phyloP scores from a whole-genome alignment of 1,284 basidiomycete species.

The Melanopsichium pennsylvanicum region DNA sequence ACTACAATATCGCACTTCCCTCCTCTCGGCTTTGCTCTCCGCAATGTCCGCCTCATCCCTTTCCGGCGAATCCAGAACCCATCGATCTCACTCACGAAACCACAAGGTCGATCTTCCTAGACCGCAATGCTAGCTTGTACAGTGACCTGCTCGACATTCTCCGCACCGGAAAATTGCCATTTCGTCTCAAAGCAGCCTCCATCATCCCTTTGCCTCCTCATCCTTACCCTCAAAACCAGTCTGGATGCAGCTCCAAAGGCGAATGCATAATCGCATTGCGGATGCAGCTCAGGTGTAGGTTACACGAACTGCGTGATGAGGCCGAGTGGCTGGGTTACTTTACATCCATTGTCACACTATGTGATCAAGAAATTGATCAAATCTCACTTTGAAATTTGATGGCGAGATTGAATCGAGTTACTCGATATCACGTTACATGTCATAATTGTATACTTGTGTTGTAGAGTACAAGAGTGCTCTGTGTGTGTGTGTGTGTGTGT shows the following conservation, averaged over 20 bases:
- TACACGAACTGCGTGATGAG: slow-evolving; percentile 17
- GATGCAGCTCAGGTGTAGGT: slow-evolving; percentile 7
- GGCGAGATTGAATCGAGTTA: no score
- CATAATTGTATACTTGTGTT: no score
- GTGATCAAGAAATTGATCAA: slow-evolving; percentile 3
- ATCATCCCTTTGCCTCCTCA: not conserved
- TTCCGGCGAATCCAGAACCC: not conserved
- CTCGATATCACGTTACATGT: no score
- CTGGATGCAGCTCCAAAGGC: not conserved
- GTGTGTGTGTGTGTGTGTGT: no score
- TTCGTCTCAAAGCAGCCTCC: slow-evolving; percentile 10
- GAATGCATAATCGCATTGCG: not conserved
- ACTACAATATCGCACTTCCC: not conserved
- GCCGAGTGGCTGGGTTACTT: slow-evolving; percentile 33
- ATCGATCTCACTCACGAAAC: not conserved
- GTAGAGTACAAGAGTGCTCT: no score
- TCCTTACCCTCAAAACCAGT: not conserved
- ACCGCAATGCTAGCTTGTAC: slow-evolving; percentile 24
- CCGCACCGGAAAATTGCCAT: slow-evolving; percentile 14
- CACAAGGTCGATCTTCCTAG: slow-evolving; percentile 17
- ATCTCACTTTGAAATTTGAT: no score
- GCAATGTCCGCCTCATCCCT: not conserved
- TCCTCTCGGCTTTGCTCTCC: not conserved
- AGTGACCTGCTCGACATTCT: slow-evolving; percentile 26
- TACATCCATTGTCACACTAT: slow-evolving; percentile 8